Evolutionary conservation across 2,329 filamentous ascomycete species (phyloP), one percentile per base, ranked within the genome.

Genomic region (Dothideomycetes sp.): DNA sequence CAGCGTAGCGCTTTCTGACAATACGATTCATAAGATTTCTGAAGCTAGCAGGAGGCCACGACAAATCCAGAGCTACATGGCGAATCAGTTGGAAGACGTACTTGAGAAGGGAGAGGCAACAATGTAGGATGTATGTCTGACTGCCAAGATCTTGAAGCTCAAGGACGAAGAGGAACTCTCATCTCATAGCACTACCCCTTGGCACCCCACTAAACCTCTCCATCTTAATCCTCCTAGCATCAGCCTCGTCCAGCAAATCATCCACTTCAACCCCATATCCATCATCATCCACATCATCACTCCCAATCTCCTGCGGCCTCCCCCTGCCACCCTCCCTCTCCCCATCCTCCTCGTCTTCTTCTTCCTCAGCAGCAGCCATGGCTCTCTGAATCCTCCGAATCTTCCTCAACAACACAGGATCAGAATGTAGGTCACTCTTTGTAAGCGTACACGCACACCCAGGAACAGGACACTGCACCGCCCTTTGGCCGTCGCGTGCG

Each of bases 381-480:
- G 62, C 60, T 36, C 67, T 62, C 42, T 66, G 63, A 5, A 69
- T 63, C 5, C 77, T 72, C 55, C 72, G 65, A 39, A 82, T 74
- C 48, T 70, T 70, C 30, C 77, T 72, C 17, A 72, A 55, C 44
- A 80, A 64, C 11, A 73, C 58, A 32, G 68, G 62, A 48, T 83
- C 77, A 14, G 66, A 61, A 43, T 65, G 69, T 41, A 82, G 67
- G 47, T 82, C 75, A 0, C 59, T 48, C 10, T 64, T 55, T 1
- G 61, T 60, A 34, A 81, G 62, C 41, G 61, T 64, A 63, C 72
- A 62, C 36, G 65, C 63, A 54, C 82, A 87, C 1, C 81, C 81
- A 2, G 71, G 61, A 42, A 77, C 70, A 0, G 81, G 81, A 54
- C 82, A 87, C 38, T 71, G 64, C 1, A 73, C 64, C 37, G 56